These are phyloP conservation scores for Pichia sp. DNA, from an alignment of 1,139 yeast genomes.

Conservation along the genomic window DNA sequence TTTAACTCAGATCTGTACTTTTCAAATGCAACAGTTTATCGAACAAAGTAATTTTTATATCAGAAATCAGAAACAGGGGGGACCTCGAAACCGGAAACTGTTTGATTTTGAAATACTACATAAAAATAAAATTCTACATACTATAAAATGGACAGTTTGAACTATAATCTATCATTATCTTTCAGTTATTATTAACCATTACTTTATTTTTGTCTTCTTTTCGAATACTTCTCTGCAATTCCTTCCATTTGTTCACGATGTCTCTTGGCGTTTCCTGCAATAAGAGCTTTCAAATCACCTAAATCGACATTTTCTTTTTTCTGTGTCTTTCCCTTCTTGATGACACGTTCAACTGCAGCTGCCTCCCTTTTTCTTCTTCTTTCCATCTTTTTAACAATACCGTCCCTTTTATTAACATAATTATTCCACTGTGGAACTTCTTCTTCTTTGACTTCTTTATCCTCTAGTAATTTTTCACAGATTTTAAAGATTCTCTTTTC, in stretches of 20 bases:
- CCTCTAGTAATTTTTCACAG: constrained; percentile 40
- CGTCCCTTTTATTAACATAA: constrained; percentile 2
- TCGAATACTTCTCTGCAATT: constrained; percentile 12
- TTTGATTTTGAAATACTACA: too few relatives aligned
- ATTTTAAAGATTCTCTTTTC: constrained; percentile 54
- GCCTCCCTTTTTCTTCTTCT: constrained; percentile 9
- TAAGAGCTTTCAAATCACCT: constrained; percentile 6
- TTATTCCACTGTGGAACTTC: constrained; percentile 7
- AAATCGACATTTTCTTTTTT: constrained; percentile 1
- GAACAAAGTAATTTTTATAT: too few relatives aligned
- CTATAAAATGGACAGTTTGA: too few relatives aligned
- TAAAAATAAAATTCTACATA: too few relatives aligned
- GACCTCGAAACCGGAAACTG: too few relatives aligned
- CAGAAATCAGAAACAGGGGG: too few relatives aligned
- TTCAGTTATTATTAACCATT: too few relatives aligned
- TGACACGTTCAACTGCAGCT: constrained; percentile 1
- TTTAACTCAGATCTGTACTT: too few relatives aligned
- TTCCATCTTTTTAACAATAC: constrained; percentile 9
- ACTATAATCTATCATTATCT: too few relatives aligned
- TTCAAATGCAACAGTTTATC: too few relatives aligned
- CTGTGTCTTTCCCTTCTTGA: not conserved
- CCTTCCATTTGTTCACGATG: constrained; percentile 10
- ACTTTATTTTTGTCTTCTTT: constrained; percentile 1
- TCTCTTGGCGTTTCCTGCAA: constrained; percentile 8
- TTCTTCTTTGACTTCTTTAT: constrained; percentile 34